phyloP scores from a whole-genome alignment of 2,329 filamentous ascomycete species.

The Cryphonectria carpinicola region DNA sequence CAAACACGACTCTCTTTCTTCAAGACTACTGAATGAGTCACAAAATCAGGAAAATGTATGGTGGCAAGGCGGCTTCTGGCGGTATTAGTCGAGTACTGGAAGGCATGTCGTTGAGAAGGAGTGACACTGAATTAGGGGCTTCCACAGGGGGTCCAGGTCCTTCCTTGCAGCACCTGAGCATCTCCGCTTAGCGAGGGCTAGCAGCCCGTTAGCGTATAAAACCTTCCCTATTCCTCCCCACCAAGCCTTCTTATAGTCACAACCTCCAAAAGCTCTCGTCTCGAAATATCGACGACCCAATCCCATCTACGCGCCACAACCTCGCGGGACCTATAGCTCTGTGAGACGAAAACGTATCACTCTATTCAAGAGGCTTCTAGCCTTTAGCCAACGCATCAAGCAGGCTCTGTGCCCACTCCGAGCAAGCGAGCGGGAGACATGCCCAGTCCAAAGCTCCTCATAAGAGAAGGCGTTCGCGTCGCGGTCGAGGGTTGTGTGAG shows the following conservation, averaged over 20 bases:
- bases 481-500: constrained; percentile 26
- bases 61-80: too few species aligned
- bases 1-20: too few species aligned
- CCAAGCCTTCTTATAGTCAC: not conserved
- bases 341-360: not conserved
- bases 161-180: not conserved
- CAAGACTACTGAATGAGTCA: too few species aligned
- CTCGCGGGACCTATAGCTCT: not conserved
- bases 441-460: constrained; percentile 31
- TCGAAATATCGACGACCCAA: not conserved
- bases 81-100: not conserved
- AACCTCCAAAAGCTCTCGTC: not conserved
- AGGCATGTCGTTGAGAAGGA: not conserved
- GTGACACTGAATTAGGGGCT: not conserved
- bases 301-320: not conserved
- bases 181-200: not conserved
- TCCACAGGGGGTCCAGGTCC: not conserved
- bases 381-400: not conserved
- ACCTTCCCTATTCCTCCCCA: not conserved
- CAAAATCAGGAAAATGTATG: too few species aligned
- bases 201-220: not conserved
- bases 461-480: constrained; percentile 26
- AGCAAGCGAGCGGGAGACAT: not conserved
- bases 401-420: not conserved
- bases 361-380: not conserved